phyloP scores from a whole-genome alignment of 768 basidiomycete species.

The Filobasidium floriforme region DNA sequence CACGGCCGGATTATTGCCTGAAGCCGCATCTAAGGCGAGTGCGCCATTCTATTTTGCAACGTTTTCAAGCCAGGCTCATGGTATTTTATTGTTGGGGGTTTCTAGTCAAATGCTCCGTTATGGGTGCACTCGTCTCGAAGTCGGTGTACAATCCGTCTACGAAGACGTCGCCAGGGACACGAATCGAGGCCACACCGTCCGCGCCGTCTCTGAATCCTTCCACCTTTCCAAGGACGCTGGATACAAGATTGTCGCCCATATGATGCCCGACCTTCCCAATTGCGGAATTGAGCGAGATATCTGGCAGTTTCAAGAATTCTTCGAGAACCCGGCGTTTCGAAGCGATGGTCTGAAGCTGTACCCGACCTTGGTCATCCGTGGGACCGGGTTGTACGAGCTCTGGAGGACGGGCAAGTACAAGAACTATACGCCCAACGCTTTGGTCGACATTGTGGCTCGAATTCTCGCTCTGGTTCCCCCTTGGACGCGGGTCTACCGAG shows the following conservation, averaged over 20 bases:
- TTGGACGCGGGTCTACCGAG: slow-evolving; percentile 97
- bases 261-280: slow-evolving; percentile 99
- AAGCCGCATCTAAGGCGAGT: slow-evolving; percentile 82
- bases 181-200: slow-evolving; percentile 96
- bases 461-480: slow-evolving; percentile 94
- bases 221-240: slow-evolving; percentile 97
- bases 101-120: slow-evolving; percentile 94
- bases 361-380: slow-evolving; percentile 93
- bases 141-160: slow-evolving; percentile 97
- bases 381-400: slow-evolving; percentile 75
- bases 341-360: slow-evolving; percentile 98
- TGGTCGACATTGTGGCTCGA: slow-evolving; percentile 93
- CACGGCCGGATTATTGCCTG: slow-evolving; percentile 93
- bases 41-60: background rate
- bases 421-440: slow-evolving; percentile 97
- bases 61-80: background rate
- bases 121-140: slow-evolving; percentile 95
- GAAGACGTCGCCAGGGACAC: slow-evolving; percentile 98
- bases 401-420: slow-evolving; percentile 97
- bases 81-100: background rate
- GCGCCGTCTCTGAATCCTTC: slow-evolving; percentile 91
- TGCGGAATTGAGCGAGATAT: slow-evolving; percentile 95
- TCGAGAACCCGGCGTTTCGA: slow-evolving; percentile 94
- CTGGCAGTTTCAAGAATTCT: slow-evolving; percentile 93
- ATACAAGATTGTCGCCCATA: slow-evolving; percentile 98